Percentiles rank a stretch among this genome's conserved stretches.
These are phyloP conservation scores for Rhodofomes roseus DNA, from an alignment of 1,284 basidiomycete species.

Conservation along the genomic window DNA sequence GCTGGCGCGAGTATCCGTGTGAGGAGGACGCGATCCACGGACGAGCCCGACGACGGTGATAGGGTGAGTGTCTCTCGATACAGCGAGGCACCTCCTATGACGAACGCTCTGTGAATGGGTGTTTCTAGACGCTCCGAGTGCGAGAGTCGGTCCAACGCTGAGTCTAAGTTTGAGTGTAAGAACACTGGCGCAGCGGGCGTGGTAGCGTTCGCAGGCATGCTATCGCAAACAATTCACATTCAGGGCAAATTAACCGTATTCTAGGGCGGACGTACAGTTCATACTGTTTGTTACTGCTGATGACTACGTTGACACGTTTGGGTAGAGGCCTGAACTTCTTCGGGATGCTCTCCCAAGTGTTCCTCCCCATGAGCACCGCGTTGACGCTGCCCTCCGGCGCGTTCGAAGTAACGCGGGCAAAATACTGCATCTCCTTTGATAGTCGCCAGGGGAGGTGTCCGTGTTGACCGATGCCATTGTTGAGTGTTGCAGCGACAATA, in stretches of 20 bases:
- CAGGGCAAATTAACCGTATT: background rate
- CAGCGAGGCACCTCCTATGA: constrained; percentile 89
- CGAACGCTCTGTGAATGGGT: constrained; percentile 56
- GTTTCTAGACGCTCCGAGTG: constrained; percentile 14
- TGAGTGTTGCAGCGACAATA: constrained; percentile 88
- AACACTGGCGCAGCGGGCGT: constrained; percentile 13
- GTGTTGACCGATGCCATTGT: constrained; percentile 85
- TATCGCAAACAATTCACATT: background rate
- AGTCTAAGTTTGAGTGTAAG: constrained; percentile 17
- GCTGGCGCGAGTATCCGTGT: constrained; percentile 78
- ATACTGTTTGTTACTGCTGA: constrained; percentile 65
- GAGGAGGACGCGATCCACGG: constrained; percentile 79
- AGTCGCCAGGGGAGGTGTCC: constrained; percentile 88
- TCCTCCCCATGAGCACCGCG: constrained; percentile 93
- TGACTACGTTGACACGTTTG: constrained; percentile 77
- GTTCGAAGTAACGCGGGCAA: constrained; percentile 72
- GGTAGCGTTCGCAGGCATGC: constrained; percentile 14
- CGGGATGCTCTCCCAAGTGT: constrained; percentile 99
- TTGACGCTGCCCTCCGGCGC: constrained; percentile 62
- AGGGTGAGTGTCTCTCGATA: constrained; percentile 69
- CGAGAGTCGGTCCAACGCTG: constrained; percentile 14
- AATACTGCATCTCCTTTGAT: constrained; percentile 91
- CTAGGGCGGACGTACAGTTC: constrained; percentile 52
- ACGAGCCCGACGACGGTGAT: constrained; percentile 31
- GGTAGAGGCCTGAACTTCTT: constrained; percentile 79